Percentiles rank a stretch among this genome's conserved stretches.
Evolutionary conservation across 805 yeast species (phyloP).

Genomic region (Wickerhamiella allomyrinae): DNA sequence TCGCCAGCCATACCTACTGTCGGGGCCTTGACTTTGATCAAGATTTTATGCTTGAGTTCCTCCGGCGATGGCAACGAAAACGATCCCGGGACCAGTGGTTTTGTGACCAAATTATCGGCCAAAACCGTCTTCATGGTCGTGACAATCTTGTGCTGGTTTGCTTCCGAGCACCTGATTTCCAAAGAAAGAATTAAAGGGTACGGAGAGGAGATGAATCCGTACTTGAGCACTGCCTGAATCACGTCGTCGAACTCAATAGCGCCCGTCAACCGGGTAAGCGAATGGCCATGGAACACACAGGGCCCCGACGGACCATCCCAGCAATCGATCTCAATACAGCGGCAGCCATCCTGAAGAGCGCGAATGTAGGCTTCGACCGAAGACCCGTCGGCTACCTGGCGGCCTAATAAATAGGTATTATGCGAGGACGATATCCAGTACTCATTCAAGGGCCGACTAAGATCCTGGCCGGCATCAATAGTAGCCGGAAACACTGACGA

Average conservation of each 20-base stretch:
- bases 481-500: conserved; percentile 14
- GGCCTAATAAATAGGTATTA: conserved; percentile 78
- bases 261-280: conserved; percentile 43
- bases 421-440: conserved; percentile 89
- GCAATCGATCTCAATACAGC: conserved; percentile 87
- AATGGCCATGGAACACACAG: conserved; percentile 76
- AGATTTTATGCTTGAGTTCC: conserved; percentile 51
- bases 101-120: conserved; percentile 40
- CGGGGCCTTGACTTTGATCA: conserved; percentile 55
- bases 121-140: conserved; percentile 40
- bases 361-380: conserved; percentile 82
- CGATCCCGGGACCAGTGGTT: conserved; percentile 25
- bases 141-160: conserved; percentile 50
- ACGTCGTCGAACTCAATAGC: conserved; percentile 60
- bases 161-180: conserved; percentile 63
- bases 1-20: no score
- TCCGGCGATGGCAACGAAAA: conserved; percentile 54
- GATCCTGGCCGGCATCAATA: conserved; percentile 24
- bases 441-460: conserved; percentile 58
- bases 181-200: conserved; percentile 75
- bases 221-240: conserved; percentile 56
- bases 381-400: conserved; percentile 76
- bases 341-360: conserved; percentile 80
- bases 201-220: conserved; percentile 79
- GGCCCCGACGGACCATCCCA: conserved; percentile 86